Percentiles rank a stretch among this genome's conserved stretches.
phyloP scores from a whole-genome alignment of 2,329 filamentous ascomycete species.

The Penicillium sp. region DNA sequence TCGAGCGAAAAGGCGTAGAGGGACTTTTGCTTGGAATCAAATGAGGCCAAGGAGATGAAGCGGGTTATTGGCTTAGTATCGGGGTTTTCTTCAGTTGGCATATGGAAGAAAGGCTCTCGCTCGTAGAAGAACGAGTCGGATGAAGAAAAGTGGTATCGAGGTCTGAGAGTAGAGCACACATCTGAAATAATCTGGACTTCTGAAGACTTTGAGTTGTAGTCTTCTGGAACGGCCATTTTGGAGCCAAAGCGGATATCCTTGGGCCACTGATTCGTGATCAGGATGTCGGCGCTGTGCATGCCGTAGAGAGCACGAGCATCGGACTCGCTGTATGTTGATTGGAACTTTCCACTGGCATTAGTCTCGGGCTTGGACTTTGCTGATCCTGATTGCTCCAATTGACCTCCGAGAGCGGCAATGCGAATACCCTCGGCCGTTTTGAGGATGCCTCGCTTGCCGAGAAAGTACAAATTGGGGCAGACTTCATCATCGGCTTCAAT shows the following conservation, averaged over 20 bases:
- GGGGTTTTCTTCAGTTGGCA: slow-evolving; percentile 55
- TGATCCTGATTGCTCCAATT: slow-evolving; percentile 45
- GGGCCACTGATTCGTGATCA: slow-evolving; percentile 88
- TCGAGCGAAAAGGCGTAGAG: slow-evolving; percentile 69
- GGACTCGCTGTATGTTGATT: slow-evolving; percentile 75
- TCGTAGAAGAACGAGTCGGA: slow-evolving; percentile 78
- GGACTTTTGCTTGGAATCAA: slow-evolving; percentile 72
- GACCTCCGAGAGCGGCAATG: slow-evolving; percentile 83
- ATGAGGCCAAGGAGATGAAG: slow-evolving; percentile 86
- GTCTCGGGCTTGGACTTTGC: slow-evolving; percentile 35
- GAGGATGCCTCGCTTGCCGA: slow-evolving; percentile 82
- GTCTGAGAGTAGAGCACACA: slow-evolving; percentile 76
- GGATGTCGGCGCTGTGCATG: slow-evolving; percentile 78
- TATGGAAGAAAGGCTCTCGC: slow-evolving; percentile 86
- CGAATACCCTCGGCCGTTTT: slow-evolving; percentile 89
- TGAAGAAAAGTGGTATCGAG: slow-evolving; percentile 85
- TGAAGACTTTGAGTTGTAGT: slow-evolving; percentile 51
- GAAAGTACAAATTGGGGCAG: slow-evolving; percentile 86
- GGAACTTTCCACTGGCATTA: slow-evolving; percentile 64
- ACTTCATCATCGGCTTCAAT: slow-evolving; percentile 74
- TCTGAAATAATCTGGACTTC: slow-evolving; percentile 73
- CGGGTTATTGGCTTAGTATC: slow-evolving; percentile 70
- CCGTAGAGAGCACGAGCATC: slow-evolving; percentile 77
- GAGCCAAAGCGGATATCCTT: slow-evolving; percentile 71
- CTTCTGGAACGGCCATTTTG: slow-evolving; percentile 62